Evolutionary conservation across 306 rosid genomes (phyloP), one percentile per base, ranked within the genome.

Genomic region (Vigna mungo): DNA sequence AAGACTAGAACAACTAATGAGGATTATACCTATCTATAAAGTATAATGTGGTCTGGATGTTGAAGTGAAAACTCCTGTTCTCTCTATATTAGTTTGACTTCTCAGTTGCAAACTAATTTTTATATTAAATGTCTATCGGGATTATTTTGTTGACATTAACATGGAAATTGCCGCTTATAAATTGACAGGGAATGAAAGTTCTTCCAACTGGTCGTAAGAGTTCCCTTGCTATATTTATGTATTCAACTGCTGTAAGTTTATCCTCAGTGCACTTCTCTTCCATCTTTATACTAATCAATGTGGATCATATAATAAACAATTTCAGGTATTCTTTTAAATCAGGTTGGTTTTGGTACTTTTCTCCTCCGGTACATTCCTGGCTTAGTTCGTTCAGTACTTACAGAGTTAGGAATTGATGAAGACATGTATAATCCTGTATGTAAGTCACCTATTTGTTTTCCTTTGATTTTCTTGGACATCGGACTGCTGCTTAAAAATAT

Each of bases 391-490:
- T 76, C 93, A n/a, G 10, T 82, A 73, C 93, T 95, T 67, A 61
- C 60, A 1, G 92, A 90, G 85, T 71, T 91, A 59, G 99, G 99
- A 87, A 70, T 95, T 65, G 86, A 80, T 36, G 92, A 92, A 82
- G 99, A 95, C 83, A 86, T 95, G 99, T 92, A 90, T 82, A 80
- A 87, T 85, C 99, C 97, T 92, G 97, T 93, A 91, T 85, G 98
- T 93, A 87, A 88, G 97, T 93, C 82, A 60, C 80, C 82, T 80
- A 49, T 84, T 67, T 77, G 70, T 72, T 78, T 84, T 81, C 61
- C 75, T 54, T 25, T 78, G 65, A 77, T 74, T 85, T 71, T 32
- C 30, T 69, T 78, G 59, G 77, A 60, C 68, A 63, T 76, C 66
- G 39, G 51, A 60, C 59, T 58, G 4, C 73, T 23, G 27, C n/a